Evolutionary conservation across 2,329 filamentous ascomycete genomes (phyloP).

Genomic region (Neocatenulostroma microsporum): DNA sequence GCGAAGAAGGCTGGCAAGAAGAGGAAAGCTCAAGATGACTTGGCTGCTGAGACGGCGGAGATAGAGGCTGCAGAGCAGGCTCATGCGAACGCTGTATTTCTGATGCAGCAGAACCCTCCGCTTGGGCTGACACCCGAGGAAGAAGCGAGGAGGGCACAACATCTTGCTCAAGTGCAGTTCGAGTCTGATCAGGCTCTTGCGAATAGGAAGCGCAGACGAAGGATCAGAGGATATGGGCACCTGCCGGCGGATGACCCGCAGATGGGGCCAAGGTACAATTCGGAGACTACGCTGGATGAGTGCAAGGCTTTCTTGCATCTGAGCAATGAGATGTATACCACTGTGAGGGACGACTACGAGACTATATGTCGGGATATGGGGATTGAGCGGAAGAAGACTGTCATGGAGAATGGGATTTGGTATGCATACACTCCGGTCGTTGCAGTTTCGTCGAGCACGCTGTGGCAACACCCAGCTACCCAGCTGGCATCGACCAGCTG

Average conservation of each 20-base stretch:
- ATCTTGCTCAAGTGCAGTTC: constrained; percentile 29
- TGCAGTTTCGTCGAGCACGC: too few relatives aligned
- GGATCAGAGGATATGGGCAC: constrained; percentile 60
- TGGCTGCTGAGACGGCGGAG: too few relatives aligned
- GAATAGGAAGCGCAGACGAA: constrained; percentile 58
- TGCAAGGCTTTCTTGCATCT: constrained; percentile 62
- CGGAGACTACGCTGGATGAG: constrained; percentile 74
- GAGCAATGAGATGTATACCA: constrained; percentile 55
- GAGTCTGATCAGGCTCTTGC: constrained; percentile 54
- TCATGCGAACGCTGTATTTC: background rate
- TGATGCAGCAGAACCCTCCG: constrained; percentile 5
- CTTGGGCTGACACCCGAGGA: constrained; percentile 13
- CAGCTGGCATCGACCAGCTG: too few relatives aligned
- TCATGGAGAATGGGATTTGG: constrained; percentile 66
- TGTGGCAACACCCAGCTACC: too few relatives aligned
- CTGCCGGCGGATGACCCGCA: constrained; percentile 60
- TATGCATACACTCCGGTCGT: too few relatives aligned
- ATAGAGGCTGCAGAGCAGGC: too few relatives aligned
- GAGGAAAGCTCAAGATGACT: background rate
- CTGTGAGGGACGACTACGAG: constrained; percentile 60
- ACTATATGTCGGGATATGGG: constrained; percentile 59
- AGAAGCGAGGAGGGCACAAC: constrained; percentile 15
- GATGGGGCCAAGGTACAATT: constrained; percentile 62
- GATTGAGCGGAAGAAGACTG: constrained; percentile 63
- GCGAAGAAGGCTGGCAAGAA: too few relatives aligned